Evolutionary conservation across 2,329 filamentous ascomycete species (phyloP).

Genomic region (Leptographium radiaticola): DNA sequence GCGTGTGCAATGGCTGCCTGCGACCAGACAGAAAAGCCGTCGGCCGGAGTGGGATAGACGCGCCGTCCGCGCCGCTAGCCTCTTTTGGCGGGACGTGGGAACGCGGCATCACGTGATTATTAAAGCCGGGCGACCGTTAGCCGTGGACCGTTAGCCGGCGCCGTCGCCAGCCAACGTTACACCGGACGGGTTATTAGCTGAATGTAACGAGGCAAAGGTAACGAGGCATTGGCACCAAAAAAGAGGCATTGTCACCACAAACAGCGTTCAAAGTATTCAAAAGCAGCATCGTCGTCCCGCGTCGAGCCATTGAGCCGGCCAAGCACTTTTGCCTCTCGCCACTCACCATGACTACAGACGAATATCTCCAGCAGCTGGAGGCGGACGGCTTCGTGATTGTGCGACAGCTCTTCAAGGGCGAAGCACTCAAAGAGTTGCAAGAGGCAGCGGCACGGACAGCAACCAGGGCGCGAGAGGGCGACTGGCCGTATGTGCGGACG

Average conservation of each 20-base stretch:
- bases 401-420: conserved; percentile 43
- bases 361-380: conserved; percentile 41
- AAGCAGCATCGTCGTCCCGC: too few relatives aligned
- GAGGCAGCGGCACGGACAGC: conserved; percentile 44
- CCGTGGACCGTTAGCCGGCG: neutral
- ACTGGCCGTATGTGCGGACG: conserved; percentile 72
- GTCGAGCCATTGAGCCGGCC: too few relatives aligned
- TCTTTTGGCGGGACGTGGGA: neutral
- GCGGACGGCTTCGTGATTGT: conserved; percentile 66
- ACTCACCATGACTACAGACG: conserved; percentile 1
- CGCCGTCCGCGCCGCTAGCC: conserved; percentile 1
- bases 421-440: conserved; percentile 45
- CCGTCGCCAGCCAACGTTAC: neutral
- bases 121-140: neutral
- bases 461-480: conserved; percentile 48
- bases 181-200: neutral
- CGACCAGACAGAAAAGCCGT: neutral
- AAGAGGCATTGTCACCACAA: too few relatives aligned
- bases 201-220: neutral
- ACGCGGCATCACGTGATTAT: conserved; percentile 8
- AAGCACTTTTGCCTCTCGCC: neutral
- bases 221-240: neutral
- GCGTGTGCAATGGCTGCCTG: neutral
- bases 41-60: too few relatives aligned
- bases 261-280: neutral